phyloP scores from a whole-genome alignment of 352 stramenopile genomes.

The Phytophthora chlamydospora region DNA sequence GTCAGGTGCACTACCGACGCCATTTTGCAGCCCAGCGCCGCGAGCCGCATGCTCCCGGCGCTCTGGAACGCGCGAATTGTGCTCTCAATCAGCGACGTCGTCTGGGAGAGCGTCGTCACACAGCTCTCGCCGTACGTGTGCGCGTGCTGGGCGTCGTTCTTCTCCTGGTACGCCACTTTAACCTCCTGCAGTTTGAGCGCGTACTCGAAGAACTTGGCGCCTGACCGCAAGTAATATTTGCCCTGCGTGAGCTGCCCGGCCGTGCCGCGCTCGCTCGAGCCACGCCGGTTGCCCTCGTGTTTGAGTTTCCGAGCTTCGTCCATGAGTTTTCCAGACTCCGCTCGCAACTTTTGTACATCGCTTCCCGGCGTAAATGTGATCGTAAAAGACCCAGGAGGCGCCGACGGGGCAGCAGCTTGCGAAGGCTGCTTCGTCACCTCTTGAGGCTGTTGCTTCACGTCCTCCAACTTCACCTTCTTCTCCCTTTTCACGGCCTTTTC shows the following conservation, averaged over 20 bases:
- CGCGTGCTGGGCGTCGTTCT: constrained; percentile 69
- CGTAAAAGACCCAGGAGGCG: constrained; percentile 47
- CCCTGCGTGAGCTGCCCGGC: constrained; percentile 64
- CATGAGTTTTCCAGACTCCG: constrained; percentile 59
- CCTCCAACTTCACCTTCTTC: constrained; percentile 45
- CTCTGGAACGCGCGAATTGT: constrained; percentile 72
- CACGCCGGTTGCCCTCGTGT: constrained; percentile 78
- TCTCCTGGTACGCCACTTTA: constrained; percentile 79
- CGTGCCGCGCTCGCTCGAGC: constrained; percentile 44
- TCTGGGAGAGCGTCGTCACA: constrained; percentile 77
- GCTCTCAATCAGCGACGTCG: constrained; percentile 80
- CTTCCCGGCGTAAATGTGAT: constrained; percentile 44
- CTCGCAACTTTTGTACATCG: constrained; percentile 62
- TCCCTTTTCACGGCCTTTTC: constrained; percentile 34
- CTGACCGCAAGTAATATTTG: constrained; percentile 78
- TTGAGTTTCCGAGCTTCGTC: constrained; percentile 78
- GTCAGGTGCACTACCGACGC: constrained; percentile 79
- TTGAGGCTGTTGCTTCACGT: constrained; percentile 33
- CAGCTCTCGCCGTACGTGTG: constrained; percentile 67
- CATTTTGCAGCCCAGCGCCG: constrained; percentile 86
- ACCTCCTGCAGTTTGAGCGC: constrained; percentile 80
- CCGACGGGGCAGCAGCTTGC: constrained; percentile 3
- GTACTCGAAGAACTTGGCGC: constrained; percentile 86
- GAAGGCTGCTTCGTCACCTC: constrained; percentile 39
- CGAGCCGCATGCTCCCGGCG: constrained; percentile 61